Conservation (phyloP, 2,329 filamentous ascomycete species). For the Penicillium nordicum region DNA sequence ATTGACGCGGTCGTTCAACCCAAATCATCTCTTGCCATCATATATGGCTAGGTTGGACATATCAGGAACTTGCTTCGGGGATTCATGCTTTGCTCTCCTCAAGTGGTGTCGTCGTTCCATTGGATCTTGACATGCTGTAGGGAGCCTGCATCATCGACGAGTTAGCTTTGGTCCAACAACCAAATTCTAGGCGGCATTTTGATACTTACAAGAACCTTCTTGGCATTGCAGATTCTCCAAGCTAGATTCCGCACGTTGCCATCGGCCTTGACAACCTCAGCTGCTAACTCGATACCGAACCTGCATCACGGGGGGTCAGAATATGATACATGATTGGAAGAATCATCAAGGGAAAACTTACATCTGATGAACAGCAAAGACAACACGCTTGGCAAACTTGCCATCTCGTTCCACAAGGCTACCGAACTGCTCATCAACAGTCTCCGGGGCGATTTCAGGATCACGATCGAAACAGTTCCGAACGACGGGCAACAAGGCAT, state of each 20-base stretch:
- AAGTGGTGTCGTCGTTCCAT: slow-evolving; percentile 60
- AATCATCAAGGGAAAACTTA: slow-evolving; percentile 39
- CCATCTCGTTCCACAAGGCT: slow-evolving; percentile 78
- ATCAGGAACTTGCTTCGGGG: not conserved
- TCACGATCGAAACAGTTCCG: slow-evolving; percentile 91
- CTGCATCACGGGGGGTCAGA: slow-evolving; percentile 31
- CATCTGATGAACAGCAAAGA: slow-evolving; percentile 94
- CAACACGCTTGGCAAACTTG: slow-evolving; percentile 84
- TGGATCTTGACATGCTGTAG: slow-evolving; percentile 67
- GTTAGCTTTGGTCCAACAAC: slow-evolving; percentile 7
- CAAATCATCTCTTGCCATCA: not conserved
- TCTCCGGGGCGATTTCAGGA: slow-evolving; percentile 81
- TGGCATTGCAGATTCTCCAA: slow-evolving; percentile 93
- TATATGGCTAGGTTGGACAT: not conserved
- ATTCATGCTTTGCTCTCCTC: slow-evolving; percentile 25
- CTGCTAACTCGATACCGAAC: slow-evolving; percentile 91
- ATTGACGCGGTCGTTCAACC: not conserved
- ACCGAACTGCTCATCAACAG: slow-evolving; percentile 77
- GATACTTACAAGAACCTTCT: slow-evolving; percentile 78
- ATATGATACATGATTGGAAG: not conserved
- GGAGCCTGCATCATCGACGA: slow-evolving; percentile 53
- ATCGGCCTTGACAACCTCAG: slow-evolving; percentile 87
- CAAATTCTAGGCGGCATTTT: not conserved
- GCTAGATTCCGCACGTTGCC: slow-evolving; percentile 85
- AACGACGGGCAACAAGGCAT: slow-evolving; percentile 74